Base-by-base conservation (phyloP, 1,284 basidiomycete genomes). In the Neonothopanus nambi region DNA sequence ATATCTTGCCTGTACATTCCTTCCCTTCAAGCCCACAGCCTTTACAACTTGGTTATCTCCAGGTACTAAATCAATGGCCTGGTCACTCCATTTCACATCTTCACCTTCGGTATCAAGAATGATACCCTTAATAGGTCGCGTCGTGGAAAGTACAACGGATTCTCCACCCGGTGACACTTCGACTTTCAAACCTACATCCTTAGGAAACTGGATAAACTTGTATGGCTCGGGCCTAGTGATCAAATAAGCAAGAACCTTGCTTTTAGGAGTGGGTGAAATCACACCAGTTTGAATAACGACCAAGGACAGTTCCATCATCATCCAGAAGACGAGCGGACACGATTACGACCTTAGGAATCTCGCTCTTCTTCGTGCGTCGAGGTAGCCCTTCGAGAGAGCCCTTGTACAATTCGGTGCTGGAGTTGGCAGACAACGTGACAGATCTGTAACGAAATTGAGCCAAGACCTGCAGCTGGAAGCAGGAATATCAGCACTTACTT, bases 131-230 rank as follows among this genome's bases (percentile, higher is more conserved):
- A 95, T 78, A 3, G 93, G 93, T 60, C 80, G 82, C 58, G 75
- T 66, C 33, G 82, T 74, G 13, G 81, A 77, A 37, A 95, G 71
- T 42, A 69, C 74, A 30, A 94, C 77, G 28, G 77, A 74, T 65
- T 88, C 84, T 23, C 84, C 84, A 56, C 86, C 82, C 5, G 64
- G 57, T n/a, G 67, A 69, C 11, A 82, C 73, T 6, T 65, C 67
- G 51, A 85, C 77, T 49, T 76, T 69, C 50, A 94, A 74, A 20
- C 80, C 82, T 26, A 87, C 65, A 52, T 81, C 77, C 48, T 78
- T 68, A 36, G 92, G 91, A 77, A 93, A 94, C 44, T 81, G 76
- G 67, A 95, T 85, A 70, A 84, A 95, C 71, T 96, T 95, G 79
- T 87, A 95, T 24, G 93, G 93, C 68, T 94, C 90, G 11, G 90